Percentiles rank a stretch among this genome's conserved stretches.
phyloP scores from a whole-genome alignment of 495 filamentous ascomycete species.

The Neurospora discreta region DNA sequence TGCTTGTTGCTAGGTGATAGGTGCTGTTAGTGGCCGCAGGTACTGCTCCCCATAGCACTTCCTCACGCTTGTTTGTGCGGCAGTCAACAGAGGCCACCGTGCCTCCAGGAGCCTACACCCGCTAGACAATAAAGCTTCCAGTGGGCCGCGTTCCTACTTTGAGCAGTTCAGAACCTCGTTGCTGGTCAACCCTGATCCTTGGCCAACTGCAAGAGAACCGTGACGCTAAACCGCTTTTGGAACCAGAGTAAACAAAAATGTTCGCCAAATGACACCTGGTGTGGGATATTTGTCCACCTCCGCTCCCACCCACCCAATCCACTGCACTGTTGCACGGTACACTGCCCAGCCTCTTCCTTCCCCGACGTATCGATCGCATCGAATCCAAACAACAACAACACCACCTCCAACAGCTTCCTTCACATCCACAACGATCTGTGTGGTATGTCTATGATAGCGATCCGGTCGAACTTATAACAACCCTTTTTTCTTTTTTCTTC shows the following conservation, averaged over 20 bases:
- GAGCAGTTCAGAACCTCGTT: neutral
- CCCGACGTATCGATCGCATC: neutral
- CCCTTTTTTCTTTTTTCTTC: neutral
- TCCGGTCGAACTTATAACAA: neutral
- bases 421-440: neutral
- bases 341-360: neutral
- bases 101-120: no score
- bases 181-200: slow-evolving; percentile 7
- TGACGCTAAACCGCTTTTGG: slow-evolving; percentile 16
- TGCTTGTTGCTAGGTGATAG: neutral
- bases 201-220: neutral
- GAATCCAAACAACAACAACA: neutral
- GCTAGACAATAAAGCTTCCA: no score
- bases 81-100: no score
- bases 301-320: neutral
- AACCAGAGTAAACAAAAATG: slow-evolving; percentile 20
- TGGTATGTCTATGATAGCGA: neutral
- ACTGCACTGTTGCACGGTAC: neutral
- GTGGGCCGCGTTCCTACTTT: neutral
- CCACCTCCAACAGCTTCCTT: neutral
- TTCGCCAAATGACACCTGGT: slow-evolving; percentile 10
- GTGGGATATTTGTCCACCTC: slow-evolving; percentile 14
- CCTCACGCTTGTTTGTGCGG: no score
- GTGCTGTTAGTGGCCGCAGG: neutral
- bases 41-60: neutral